phyloP scores from a whole-genome alignment of 768 basidiomycete genomes.

The Boletus vinaceobasis region DNA sequence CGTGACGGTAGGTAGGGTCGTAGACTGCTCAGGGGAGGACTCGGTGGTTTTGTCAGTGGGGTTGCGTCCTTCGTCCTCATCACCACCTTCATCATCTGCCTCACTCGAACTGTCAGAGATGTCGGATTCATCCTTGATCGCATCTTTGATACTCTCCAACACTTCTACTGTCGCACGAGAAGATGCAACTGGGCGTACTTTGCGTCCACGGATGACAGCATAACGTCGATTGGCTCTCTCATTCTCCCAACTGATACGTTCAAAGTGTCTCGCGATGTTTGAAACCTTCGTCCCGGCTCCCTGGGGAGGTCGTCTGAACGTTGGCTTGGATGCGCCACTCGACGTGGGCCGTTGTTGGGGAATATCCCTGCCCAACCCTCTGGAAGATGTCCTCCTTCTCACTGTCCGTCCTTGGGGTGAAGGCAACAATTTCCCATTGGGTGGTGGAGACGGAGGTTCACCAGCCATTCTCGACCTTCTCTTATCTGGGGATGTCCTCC shows the following conservation, averaged over 20 bases:
- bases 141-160: slow-evolving; percentile 86
- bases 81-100: slow-evolving; percentile 67
- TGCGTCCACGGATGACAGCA: slow-evolving; percentile 80
- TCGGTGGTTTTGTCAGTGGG: slow-evolving; percentile 24
- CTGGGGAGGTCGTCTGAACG: slow-evolving; percentile 51
- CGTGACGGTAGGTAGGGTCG: slow-evolving; percentile 23
- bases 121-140: slow-evolving; percentile 83
- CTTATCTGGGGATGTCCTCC: slow-evolving; percentile 75
- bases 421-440: slow-evolving; percentile 24
- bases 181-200: slow-evolving; percentile 86
- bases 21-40: slow-evolving; percentile 33
- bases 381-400: slow-evolving; percentile 36
- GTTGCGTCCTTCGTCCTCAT: slow-evolving; percentile 46
- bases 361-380: slow-evolving; percentile 36
- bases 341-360: slow-evolving; percentile 42
- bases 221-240: slow-evolving; percentile 77
- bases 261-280: slow-evolving; percentile 87
- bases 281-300: slow-evolving; percentile 69
- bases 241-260: slow-evolving; percentile 71
- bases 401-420: slow-evolving; percentile 33
- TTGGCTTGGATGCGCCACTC: slow-evolving; percentile 40
- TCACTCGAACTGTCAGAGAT: slow-evolving; percentile 63
- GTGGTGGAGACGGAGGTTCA: slow-evolving; percentile 34
- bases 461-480: slow-evolving; percentile 36
- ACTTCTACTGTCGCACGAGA: slow-evolving; percentile 87